Evolutionary conservation across 345 rosid genomes (phyloP).

Genomic region (Syzygium oleosum): DNA sequence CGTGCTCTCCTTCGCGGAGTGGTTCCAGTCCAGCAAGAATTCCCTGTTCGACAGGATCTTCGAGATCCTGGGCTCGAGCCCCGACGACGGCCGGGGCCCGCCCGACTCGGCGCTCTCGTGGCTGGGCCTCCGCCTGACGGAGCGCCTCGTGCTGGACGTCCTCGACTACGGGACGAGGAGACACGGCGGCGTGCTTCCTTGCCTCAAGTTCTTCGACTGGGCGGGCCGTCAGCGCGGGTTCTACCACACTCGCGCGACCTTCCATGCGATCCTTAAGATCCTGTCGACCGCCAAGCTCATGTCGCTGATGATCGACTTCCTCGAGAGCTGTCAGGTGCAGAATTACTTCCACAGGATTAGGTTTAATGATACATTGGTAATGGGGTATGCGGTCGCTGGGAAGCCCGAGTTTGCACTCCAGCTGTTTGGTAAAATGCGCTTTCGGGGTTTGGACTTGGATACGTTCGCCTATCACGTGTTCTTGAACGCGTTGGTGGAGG

Average conservation of each 20-base stretch:
- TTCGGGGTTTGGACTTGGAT: slow-evolving; percentile 70
- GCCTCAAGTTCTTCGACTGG: slow-evolving; percentile 92
- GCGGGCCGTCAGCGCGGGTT: slow-evolving; percentile 64
- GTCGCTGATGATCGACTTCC: slow-evolving; percentile 34
- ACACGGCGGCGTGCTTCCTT: slow-evolving; percentile 36
- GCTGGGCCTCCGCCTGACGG: slow-evolving; percentile 44
- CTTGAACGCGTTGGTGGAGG: slow-evolving; percentile 68
- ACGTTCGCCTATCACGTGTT: slow-evolving; percentile 49
- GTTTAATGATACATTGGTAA: slow-evolving; percentile 48
- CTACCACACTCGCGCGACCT: slow-evolving; percentile 55
- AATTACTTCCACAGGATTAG: slow-evolving; percentile 12
- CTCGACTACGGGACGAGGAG: slow-evolving; percentile 30
- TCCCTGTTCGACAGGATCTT: slow-evolving; percentile 30
- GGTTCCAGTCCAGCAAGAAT: slow-evolving; percentile 37
- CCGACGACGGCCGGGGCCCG: slow-evolving; percentile 14
- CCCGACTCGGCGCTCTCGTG: slow-evolving; percentile 25
- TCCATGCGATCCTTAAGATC: slow-evolving; percentile 63
- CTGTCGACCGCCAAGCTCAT: slow-evolving; percentile 36
- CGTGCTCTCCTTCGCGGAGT: slow-evolving; percentile 36
- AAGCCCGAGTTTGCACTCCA: slow-evolving; percentile 60
- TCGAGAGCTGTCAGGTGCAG: slow-evolving; percentile 16
- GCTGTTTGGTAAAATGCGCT: slow-evolving; percentile 68
- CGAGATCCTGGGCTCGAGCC: slow-evolving; percentile 18
- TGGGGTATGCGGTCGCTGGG: slow-evolving; percentile 76
- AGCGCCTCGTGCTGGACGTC: slow-evolving; percentile 50